A percentile compares a stretch with the other conserved stretches of the same genome.
Conservation (phyloP, 2,329 filamentous ascomycete species). For the Alternaria alternata region DNA sequence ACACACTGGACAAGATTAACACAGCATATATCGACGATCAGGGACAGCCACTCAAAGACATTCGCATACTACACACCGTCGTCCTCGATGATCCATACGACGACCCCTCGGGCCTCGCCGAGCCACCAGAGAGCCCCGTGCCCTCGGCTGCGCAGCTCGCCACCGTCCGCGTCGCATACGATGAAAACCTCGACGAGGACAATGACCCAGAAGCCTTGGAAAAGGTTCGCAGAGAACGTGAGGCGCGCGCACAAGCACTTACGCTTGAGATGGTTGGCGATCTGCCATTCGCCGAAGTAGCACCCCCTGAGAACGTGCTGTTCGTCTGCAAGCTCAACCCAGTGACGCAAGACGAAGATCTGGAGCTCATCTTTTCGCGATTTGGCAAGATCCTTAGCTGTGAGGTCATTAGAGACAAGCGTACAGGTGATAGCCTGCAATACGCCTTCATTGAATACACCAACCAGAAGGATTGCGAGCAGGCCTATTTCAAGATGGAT, state of each 20-base stretch:
- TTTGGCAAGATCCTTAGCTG: constrained; percentile 96
- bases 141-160: constrained; percentile 87
- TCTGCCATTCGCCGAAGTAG: constrained; percentile 95
- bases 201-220: constrained; percentile 83
- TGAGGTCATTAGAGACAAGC: constrained; percentile 93
- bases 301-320: constrained; percentile 93
- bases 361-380: constrained; percentile 94
- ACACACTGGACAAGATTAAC: constrained; percentile 93
- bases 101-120: constrained; percentile 78
- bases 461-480: constrained; percentile 89
- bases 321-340: constrained; percentile 99
- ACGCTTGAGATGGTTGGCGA: constrained; percentile 98
- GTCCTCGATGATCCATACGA: constrained; percentile 91
- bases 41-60: constrained; percentile 89
- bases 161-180: constrained; percentile 89
- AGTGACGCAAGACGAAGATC: constrained; percentile 91
- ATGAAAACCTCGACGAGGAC: constrained; percentile 80
- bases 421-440: constrained; percentile 92
- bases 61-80: constrained; percentile 91
- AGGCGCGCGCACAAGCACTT: constrained; percentile 91
- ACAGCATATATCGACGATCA: constrained; percentile 84
- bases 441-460: constrained; percentile 98
- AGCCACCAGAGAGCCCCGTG: constrained; percentile 79
- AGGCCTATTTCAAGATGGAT: constrained; percentile 99
- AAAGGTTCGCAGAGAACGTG: constrained; percentile 81